These are phyloP conservation scores for Fistulifera solaris DNA, from an alignment of 108 stramenopile genomes.

Conservation along the genomic window DNA sequence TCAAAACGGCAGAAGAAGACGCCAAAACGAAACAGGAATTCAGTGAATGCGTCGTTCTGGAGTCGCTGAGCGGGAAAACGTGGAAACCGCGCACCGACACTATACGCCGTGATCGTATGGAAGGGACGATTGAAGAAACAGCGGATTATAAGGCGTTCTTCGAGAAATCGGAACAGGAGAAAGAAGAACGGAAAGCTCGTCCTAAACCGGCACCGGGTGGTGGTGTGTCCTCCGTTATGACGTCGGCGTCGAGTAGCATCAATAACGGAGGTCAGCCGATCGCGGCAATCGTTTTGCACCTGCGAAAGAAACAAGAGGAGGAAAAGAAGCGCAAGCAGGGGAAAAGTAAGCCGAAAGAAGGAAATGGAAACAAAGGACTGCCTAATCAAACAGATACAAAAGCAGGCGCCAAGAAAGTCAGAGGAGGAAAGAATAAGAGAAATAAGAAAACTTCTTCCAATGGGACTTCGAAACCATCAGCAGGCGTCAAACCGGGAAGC, in stretches of 20 bases:
- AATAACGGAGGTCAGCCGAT: conserved; percentile 19
- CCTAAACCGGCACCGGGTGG: conserved; percentile 53
- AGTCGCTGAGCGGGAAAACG: conserved; percentile 30
- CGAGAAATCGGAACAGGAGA: conserved; percentile 13
- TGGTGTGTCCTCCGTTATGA: conserved; percentile 8
- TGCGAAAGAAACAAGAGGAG: conserved; percentile 33
- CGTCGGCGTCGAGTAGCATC: conserved; percentile 1
- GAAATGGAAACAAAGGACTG: conserved; percentile 3
- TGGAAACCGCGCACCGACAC: conserved; percentile 21
- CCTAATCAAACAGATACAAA: conserved; percentile 8
- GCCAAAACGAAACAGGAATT: conserved; percentile 15
- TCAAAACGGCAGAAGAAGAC: conserved; percentile 13
- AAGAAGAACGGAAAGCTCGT: conserved; percentile 34
- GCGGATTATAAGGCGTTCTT: conserved; percentile 35
- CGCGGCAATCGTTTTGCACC: conserved; percentile 34
- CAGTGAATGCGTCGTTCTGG: conserved; percentile 21
- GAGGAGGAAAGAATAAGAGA: conserved; percentile 11
- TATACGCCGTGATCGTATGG: conserved; percentile 30
- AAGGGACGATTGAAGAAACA: conserved; percentile 31
- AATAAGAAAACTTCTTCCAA: conserved; percentile 9
- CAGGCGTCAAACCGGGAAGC: conserved; percentile 1
- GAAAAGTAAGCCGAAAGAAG: conserved; percentile 24
- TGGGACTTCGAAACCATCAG: conserved; percentile 11
- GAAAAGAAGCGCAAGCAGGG: conserved; percentile 22
- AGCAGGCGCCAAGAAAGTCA: conserved; percentile 8